Evolutionary conservation across 31 red algal species (phyloP).

Genomic region (Odonthalia washingtoniensis): DNA sequence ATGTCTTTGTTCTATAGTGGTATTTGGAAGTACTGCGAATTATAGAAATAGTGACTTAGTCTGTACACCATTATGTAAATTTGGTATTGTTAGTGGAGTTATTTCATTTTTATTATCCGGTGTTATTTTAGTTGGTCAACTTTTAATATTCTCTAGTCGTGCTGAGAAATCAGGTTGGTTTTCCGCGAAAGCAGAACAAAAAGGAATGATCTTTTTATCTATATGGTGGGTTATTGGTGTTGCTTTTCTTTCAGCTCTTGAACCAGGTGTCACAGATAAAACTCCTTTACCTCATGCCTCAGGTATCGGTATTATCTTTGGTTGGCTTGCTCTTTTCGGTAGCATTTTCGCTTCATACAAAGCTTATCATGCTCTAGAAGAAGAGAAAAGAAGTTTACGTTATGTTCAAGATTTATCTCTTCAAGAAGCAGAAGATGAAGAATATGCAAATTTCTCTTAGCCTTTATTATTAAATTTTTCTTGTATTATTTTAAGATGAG

Average conservation of each 20-base stretch:
- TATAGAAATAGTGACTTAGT: slow-evolving; percentile 1
- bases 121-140: slow-evolving; percentile 36
- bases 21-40: slow-evolving; percentile 57
- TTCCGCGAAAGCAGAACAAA: slow-evolving; percentile 27
- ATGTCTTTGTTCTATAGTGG: slow-evolving; percentile 67
- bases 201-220: slow-evolving; percentile 40
- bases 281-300: slow-evolving; percentile 35
- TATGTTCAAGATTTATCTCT: slow-evolving; percentile 37
- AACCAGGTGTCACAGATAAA: background rate
- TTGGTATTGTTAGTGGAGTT: slow-evolving; percentile 37
- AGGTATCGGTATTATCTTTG: slow-evolving; percentile 58
- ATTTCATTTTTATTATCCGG: slow-evolving; percentile 45
- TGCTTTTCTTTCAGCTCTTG: slow-evolving; percentile 40
- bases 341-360: slow-evolving; percentile 66
- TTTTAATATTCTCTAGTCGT: slow-evolving; percentile 16
- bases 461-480: too few species aligned
- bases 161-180: slow-evolving; percentile 43
- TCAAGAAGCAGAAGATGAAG: slow-evolving; percentile 62
- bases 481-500: too few species aligned
- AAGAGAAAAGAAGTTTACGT: slow-evolving; percentile 47
- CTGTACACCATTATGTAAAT: slow-evolving; percentile 29
- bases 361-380: slow-evolving; percentile 57
- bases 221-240: slow-evolving; percentile 64
- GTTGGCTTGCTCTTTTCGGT: slow-evolving; percentile 73
- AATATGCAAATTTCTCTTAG: slow-evolving; percentile 71